Evolutionary conservation across 306 rosid species (phyloP), one percentile per base, ranked within the genome.

Genomic region (Elaeagnus macrophylla): DNA sequence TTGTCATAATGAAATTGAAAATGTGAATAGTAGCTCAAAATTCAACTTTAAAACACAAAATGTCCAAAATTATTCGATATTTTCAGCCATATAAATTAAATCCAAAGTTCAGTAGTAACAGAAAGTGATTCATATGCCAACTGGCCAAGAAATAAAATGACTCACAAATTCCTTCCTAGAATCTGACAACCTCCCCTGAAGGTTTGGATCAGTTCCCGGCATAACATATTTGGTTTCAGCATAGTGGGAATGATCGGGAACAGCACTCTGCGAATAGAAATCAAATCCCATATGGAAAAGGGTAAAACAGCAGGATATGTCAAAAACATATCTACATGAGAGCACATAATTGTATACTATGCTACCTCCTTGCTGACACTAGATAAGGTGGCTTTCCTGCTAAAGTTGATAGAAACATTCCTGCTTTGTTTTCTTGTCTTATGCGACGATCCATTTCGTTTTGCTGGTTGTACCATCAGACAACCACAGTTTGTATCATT

Each of bases 311-410:
- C 35, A 7, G 15, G 6, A 59, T 16, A 17, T 9, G 7, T 16
- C 35, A 15, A 15, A 11, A 25, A 25, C 32, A 25, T 1, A 25
- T 25, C 32, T 25, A 25, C 32, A 25, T 25, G 32, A 3, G 4
- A 25, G 32, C 2, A 58, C 38, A 60, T 32, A 58, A 12, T 44
- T 59, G 7, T 46, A 39, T 35, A 44, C 57, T 73, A 60, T 6
- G 56, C 51, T 61, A 85, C 99, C 96, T 70, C 75, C 60, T 49
- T 72, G 43, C 59, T 73, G 65, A 76, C 68, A 49, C 67, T 73
- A 60, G 79, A 51, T 64, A 60, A 55, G 62, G 70, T 60, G 45
- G 73, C 55, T 62, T 82, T 79, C 69, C 50, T 66, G 72, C 50
- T 66, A 35, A 71, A 67, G 62, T 42, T 75, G 45, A 76, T 62